A percentile compares a stretch with the other conserved stretches of the same genome.
phyloP scores from a whole-genome alignment of 176 grass and related monocot genomes.

The Echinochloa phyllopogon region DNA sequence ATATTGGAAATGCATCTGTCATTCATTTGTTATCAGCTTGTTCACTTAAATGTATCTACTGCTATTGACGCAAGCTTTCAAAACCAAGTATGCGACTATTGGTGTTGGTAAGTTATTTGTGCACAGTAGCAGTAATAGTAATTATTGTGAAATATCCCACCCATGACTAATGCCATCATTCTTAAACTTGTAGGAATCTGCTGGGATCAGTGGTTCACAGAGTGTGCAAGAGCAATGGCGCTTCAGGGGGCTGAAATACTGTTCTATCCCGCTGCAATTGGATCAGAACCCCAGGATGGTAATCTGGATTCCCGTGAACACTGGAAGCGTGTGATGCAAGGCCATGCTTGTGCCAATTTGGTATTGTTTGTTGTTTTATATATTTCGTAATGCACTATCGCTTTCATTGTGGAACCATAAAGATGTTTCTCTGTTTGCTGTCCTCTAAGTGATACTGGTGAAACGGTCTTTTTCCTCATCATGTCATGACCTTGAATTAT shows the following conservation, averaged over 20 bases:
- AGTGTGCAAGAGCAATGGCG: conserved; percentile 87
- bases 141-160: neutral
- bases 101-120: conserved; percentile 81
- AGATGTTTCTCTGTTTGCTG: neutral
- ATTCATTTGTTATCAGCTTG: conserved; percentile 16
- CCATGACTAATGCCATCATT: conserved; percentile 8
- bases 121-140: neutral
- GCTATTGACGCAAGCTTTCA: conserved; percentile 65
- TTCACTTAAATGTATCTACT: neutral
- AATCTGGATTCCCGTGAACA: conserved; percentile 78
- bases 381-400: neutral
- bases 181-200: conserved; percentile 65
- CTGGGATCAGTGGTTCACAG: conserved; percentile 98
- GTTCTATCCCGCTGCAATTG: conserved; percentile 90
- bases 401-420: neutral
- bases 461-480: neutral
- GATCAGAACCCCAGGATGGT: conserved; percentile 87
- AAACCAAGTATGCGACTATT: conserved; percentile 87
- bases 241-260: conserved; percentile 85
- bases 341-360: conserved; percentile 94
- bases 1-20: neutral
- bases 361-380: conserved; percentile 45
- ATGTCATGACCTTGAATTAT: conserved; percentile 12
- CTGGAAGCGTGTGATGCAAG: conserved; percentile 99
- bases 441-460: neutral